These are phyloP conservation scores for Ceratocystiopsis brevicomis DNA, from an alignment of 2,329 filamentous ascomycete genomes.

Conservation along the genomic window DNA sequence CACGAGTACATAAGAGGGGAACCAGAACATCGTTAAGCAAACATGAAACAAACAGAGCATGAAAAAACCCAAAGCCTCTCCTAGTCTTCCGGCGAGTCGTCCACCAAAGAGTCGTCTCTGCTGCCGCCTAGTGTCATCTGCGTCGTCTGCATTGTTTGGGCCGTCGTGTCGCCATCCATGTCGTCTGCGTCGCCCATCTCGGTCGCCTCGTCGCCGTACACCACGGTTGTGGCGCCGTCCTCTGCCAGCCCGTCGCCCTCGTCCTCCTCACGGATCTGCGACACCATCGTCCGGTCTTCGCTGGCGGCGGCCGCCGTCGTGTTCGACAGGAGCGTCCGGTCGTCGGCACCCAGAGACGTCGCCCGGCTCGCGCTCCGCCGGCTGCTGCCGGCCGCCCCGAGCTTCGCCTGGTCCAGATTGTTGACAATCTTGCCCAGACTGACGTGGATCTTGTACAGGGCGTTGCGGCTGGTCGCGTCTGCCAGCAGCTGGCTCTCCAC, in stretches of 20 bases:
- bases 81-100: conserved; percentile 6
- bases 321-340: conserved; percentile 9
- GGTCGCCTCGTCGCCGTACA: conserved; percentile 13
- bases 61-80: neutral
- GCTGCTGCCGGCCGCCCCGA: conserved; percentile 7
- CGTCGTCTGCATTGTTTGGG: conserved; percentile 2
- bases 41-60: neutral
- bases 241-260: conserved; percentile 23
- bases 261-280: conserved; percentile 32
- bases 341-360: conserved; percentile 19
- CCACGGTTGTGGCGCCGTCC: conserved; percentile 31
- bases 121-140: neutral
- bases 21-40: neutral
- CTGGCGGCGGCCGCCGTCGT: neutral
- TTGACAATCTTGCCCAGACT: conserved; percentile 50
- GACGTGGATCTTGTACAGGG: conserved; percentile 50
- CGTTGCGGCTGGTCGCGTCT: conserved; percentile 43
- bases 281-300: conserved; percentile 22
- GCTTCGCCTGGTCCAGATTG: conserved; percentile 25
- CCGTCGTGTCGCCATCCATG: conserved; percentile 18
- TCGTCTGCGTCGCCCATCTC: conserved; percentile 6
- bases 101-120: conserved; percentile 3
- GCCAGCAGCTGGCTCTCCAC: conserved; percentile 42
- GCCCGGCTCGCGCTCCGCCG: conserved; percentile 25
- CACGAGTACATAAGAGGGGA: too few species aligned